phyloP scores from a whole-genome alignment of 2,329 filamentous ascomycete species.

The Blastomyces emzantsi region DNA sequence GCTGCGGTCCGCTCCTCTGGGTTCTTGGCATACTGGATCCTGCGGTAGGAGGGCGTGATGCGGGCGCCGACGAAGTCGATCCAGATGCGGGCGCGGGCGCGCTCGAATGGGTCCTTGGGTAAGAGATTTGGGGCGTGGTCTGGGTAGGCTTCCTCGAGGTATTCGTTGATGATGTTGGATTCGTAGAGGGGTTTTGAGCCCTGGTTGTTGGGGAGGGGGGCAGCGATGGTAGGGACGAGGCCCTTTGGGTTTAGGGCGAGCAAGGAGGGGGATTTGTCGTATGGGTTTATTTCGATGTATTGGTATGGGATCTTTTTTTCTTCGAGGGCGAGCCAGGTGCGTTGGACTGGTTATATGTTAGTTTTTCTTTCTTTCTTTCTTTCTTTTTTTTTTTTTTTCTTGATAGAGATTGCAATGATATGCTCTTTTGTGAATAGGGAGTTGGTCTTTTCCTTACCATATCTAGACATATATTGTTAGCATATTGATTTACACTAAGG shows the following conservation, averaged over 20 bases:
- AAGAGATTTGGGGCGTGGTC: slow-evolving; percentile 46
- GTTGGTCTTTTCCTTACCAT: slow-evolving; percentile 21
- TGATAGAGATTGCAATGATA: background rate
- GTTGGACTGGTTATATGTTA: slow-evolving; percentile 45
- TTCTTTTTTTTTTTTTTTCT: background rate
- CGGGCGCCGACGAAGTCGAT: slow-evolving; percentile 60
- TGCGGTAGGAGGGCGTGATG: slow-evolving; percentile 62
- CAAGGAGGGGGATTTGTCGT: slow-evolving; percentile 60
- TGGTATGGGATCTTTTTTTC: slow-evolving; percentile 67
- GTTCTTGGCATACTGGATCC: slow-evolving; percentile 44
- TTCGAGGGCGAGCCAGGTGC: slow-evolving; percentile 61
- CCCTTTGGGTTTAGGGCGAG: slow-evolving; percentile 65
- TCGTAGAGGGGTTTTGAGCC: slow-evolving; percentile 58
- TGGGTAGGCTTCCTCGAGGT: slow-evolving; percentile 61
- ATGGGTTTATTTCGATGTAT: slow-evolving; percentile 70
- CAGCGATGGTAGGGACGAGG: slow-evolving; percentile 59
- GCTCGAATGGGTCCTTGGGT: slow-evolving; percentile 53
- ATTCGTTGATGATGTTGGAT: slow-evolving; percentile 63
- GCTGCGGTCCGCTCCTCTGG: slow-evolving; percentile 35
- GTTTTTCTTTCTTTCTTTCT: background rate
- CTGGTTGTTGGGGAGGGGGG: slow-evolving; percentile 16
- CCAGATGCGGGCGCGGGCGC: slow-evolving; percentile 61
- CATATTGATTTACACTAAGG: background rate
- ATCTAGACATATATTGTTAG: slow-evolving; percentile 21
- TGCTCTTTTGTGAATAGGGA: background rate